phyloP scores from a whole-genome alignment of 768 basidiomycete genomes.

The Panellus pusillus region DNA sequence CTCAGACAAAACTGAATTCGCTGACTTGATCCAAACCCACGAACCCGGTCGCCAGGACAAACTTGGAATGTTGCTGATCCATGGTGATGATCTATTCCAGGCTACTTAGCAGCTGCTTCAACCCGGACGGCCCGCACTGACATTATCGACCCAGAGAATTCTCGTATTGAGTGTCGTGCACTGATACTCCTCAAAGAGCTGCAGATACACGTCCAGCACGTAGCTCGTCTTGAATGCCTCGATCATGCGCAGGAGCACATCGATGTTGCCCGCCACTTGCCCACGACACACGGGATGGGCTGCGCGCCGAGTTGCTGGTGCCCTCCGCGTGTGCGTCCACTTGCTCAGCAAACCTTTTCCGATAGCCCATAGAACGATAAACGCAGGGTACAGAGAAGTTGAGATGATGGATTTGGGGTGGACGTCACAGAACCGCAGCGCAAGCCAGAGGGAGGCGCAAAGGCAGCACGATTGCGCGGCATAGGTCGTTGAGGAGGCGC shows the following conservation, averaged over 20 bases:
- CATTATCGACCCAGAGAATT: constrained; percentile 69
- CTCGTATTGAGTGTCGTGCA: constrained; percentile 69
- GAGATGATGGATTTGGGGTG: constrained; percentile 36
- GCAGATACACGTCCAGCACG: constrained; percentile 60
- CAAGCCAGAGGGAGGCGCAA: constrained; percentile 34
- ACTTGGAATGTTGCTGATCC: constrained; percentile 71
- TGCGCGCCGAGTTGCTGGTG: constrained; percentile 49
- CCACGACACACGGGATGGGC: constrained; percentile 56
- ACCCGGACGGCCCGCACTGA: constrained; percentile 33
- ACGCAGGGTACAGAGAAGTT: constrained; percentile 38
- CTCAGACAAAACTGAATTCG: neutral
- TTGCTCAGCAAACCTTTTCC: constrained; percentile 35
- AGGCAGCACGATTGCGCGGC: constrained; percentile 41
- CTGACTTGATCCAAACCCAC: neutral
- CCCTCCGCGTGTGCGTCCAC: constrained; percentile 42
- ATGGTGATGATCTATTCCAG: constrained; percentile 62
- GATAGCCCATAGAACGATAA: constrained; percentile 42
- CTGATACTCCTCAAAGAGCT: constrained; percentile 67
- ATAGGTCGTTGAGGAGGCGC: constrained; percentile 50
- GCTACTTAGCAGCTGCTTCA: too few relatives aligned
- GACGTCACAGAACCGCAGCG: constrained; percentile 28
- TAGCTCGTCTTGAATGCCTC: constrained; percentile 59
- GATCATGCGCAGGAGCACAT: constrained; percentile 59
- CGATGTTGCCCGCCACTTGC: constrained; percentile 79
- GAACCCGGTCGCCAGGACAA: constrained; percentile 65